phyloP scores from a whole-genome alignment of 2,329 filamentous ascomycete species.

The Phialemoniopsis sp. region DNA sequence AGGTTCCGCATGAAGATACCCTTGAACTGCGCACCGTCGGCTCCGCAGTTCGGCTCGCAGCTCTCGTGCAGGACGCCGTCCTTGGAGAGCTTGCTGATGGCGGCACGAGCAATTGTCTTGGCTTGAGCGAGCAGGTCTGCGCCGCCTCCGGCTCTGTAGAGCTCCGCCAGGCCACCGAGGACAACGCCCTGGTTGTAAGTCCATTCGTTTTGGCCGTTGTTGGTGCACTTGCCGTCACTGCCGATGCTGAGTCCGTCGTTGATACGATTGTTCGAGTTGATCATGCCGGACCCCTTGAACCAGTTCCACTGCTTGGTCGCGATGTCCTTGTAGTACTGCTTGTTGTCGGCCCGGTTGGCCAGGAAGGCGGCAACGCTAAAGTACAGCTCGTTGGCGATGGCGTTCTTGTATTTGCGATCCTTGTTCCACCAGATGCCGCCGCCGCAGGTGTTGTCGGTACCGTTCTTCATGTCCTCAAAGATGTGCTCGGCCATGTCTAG shows the following conservation, averaged over 20 bases:
- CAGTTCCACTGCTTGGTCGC: conserved; percentile 46
- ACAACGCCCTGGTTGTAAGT: conserved; percentile 56
- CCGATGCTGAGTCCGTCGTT: conserved; percentile 46
- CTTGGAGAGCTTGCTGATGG: conserved; percentile 37
- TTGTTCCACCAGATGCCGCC: conserved; percentile 58
- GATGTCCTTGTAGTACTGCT: conserved; percentile 36
- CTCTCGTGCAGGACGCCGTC: conserved; percentile 47
- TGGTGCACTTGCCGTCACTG: conserved; percentile 38
- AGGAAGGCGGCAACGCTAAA: conserved; percentile 47
- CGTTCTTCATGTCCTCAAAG: conserved; percentile 50
- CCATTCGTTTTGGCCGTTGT: conserved; percentile 40
- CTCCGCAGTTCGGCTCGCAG: conserved; percentile 48
- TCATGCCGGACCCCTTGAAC: conserved; percentile 45
- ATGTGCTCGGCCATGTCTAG: conserved; percentile 46
- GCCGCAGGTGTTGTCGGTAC: conserved; percentile 37
- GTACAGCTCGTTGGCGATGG: conserved; percentile 54
- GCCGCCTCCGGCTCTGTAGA: conserved; percentile 37
- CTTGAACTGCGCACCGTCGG: conserved; percentile 62
- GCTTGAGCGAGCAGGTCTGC: conserved; percentile 34
- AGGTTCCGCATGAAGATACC: conserved; percentile 66
- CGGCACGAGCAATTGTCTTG: conserved; percentile 44
- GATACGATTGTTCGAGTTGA: conserved; percentile 43
- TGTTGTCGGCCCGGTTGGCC: conserved; percentile 37
- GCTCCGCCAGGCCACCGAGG: conserved; percentile 47
- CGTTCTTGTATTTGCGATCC: conserved; percentile 42